Percentiles rank a stretch among this genome's conserved stretches.
Conservation (phyloP, 2,329 filamentous ascomycete species). For the Penicillium digitatum region DNA sequence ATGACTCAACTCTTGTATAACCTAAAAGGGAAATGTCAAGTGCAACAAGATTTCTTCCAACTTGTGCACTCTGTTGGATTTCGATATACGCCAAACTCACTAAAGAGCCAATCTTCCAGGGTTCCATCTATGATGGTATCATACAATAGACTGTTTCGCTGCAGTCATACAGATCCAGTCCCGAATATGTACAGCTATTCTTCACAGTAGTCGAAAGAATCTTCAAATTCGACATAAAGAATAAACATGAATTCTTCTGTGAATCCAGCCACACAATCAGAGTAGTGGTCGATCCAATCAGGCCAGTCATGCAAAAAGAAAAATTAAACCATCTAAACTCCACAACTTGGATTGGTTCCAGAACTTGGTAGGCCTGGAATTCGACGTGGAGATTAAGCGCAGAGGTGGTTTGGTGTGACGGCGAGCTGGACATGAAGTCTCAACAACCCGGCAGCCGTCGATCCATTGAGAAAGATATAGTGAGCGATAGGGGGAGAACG, state of each 20-base stretch:
- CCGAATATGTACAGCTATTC: neutral
- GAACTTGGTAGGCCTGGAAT: neutral
- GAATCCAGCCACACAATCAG: neutral
- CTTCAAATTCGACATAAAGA: neutral
- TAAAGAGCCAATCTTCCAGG: neutral
- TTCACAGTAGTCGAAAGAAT: neutral
- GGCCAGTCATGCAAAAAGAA: neutral
- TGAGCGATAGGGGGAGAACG: neutral
- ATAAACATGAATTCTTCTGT: neutral
- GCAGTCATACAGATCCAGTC: neutral
- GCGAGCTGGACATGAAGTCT: neutral
- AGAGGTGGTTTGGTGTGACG: neutral
- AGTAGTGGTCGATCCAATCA: neutral
- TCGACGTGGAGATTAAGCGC: neutral
- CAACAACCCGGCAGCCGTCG: neutral
- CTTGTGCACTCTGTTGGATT: neutral
- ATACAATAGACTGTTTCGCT: neutral
- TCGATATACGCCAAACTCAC: neutral
- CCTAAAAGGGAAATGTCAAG: no score
- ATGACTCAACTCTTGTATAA: no score
- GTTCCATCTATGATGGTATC: neutral
- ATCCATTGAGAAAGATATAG: neutral
- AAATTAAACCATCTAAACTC: neutral
- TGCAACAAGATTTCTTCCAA: neutral
- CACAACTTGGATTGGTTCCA: neutral